These are phyloP conservation scores for Gynandropsis gynandra DNA, from an alignment of 345 rosid species.

Conservation along the genomic window DNA sequence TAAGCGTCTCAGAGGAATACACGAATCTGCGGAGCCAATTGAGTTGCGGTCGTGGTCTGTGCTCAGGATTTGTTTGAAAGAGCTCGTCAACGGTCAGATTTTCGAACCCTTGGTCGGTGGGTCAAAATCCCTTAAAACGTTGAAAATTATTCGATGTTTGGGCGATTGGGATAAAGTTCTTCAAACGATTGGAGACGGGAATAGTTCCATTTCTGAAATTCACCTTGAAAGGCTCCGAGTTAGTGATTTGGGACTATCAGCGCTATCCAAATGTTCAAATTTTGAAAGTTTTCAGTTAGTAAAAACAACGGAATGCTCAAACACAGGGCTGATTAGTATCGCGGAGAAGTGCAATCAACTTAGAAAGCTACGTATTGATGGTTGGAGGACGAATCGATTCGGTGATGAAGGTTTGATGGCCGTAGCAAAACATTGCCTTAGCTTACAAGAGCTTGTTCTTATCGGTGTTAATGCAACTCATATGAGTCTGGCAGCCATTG, in stretches of 20 bases:
- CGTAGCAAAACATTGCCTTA: constrained; percentile 49
- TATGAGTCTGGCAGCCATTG: constrained; percentile 42
- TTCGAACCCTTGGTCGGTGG: constrained; percentile 53
- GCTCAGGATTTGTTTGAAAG: constrained; percentile 65
- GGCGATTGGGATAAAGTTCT: constrained; percentile 78
- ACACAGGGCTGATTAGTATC: constrained; percentile 45
- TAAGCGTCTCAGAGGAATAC: constrained; percentile 65
- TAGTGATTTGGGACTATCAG: constrained; percentile 53
- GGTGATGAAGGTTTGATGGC: constrained; percentile 69
- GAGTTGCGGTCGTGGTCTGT: constrained; percentile 36
- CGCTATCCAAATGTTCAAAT: constrained; percentile 44
- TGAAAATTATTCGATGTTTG: constrained; percentile 67
- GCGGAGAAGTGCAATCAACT: constrained; percentile 55
- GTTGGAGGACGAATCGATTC: constrained; percentile 63
- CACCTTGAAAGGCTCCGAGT: constrained; percentile 77
- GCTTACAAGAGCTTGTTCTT: constrained; percentile 69
- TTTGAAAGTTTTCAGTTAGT: constrained; percentile 56
- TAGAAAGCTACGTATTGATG: constrained; percentile 80
- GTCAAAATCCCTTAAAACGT: constrained; percentile 41
- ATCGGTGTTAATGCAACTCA: constrained; percentile 70
- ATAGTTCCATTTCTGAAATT: constrained; percentile 37
- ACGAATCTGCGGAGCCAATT: constrained; percentile 36
- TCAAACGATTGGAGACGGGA: constrained; percentile 33
- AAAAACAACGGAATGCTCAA: constrained; percentile 58
- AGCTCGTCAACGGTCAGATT: constrained; percentile 64